Evolutionary conservation across 1,284 basidiomycete species (phyloP).

Genomic region (Leccinum solheimii): DNA sequence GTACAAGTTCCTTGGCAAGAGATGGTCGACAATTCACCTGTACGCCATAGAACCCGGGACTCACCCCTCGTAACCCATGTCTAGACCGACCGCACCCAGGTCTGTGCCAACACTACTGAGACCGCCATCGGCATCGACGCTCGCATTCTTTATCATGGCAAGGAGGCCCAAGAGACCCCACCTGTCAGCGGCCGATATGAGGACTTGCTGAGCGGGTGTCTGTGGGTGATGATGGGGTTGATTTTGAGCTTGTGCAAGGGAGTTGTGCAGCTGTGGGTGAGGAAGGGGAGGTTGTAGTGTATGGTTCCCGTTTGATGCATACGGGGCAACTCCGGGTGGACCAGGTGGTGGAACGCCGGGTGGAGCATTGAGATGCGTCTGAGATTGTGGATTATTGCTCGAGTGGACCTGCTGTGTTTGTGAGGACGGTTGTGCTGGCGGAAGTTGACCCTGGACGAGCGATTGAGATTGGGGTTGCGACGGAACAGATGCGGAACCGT

Average conservation of each 20-base stretch:
- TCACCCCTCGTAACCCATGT: slow-evolving; percentile 84
- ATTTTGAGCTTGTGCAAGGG: slow-evolving; percentile 30
- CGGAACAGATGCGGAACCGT: slow-evolving; percentile 27
- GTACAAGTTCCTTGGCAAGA: slow-evolving; percentile 67
- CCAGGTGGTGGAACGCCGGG: slow-evolving; percentile 52
- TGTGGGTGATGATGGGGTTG: slow-evolving; percentile 59
- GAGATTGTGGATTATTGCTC: slow-evolving; percentile 30
- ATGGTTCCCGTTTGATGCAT: slow-evolving; percentile 46
- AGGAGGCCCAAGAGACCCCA: slow-evolving; percentile 92
- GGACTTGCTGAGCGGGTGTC: slow-evolving; percentile 92
- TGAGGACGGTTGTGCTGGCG: slow-evolving; percentile 35
- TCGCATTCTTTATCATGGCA: slow-evolving; percentile 87
- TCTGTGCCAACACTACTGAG: slow-evolving; percentile 91
- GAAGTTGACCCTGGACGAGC: slow-evolving; percentile 28
- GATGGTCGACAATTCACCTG: slow-evolving; percentile 23
- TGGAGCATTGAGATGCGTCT: slow-evolving; percentile 49
- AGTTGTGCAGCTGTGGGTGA: slow-evolving; percentile 33
- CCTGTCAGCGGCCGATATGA: slow-evolving; percentile 91
- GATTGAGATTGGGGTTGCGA: slow-evolving; percentile 25
- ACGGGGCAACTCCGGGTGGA: slow-evolving; percentile 32
- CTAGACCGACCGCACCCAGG: slow-evolving; percentile 89
- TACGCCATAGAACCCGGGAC: slow-evolving; percentile 36
- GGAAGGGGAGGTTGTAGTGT: slow-evolving; percentile 36
- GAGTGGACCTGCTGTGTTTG: slow-evolving; percentile 39
- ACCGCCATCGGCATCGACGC: slow-evolving; percentile 78